Evolutionary conservation across 208 protist genomes (phyloP).

Genomic region (Wallacemonas sp.): DNA sequence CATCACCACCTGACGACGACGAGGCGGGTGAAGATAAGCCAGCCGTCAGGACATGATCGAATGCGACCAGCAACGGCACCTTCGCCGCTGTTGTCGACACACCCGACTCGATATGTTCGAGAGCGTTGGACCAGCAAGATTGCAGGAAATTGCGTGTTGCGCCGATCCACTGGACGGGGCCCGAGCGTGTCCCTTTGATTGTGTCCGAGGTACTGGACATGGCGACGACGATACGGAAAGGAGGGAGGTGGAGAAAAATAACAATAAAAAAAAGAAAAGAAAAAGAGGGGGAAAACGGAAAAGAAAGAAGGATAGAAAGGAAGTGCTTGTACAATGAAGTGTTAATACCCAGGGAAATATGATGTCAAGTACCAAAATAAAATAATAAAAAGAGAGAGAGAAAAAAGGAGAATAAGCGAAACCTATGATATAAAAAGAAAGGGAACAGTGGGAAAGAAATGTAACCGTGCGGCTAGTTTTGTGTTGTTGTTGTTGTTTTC

Average conservation of each 20-base stretch:
- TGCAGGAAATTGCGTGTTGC: too few relatives aligned
- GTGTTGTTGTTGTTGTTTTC: neutral
- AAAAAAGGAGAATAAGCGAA: too few relatives aligned
- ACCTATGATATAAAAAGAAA: too few relatives aligned
- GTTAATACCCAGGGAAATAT: too few relatives aligned
- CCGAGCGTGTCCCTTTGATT: too few relatives aligned
- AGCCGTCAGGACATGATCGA: slow-evolving; percentile 1
- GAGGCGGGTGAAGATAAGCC: neutral
- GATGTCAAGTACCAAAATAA: too few relatives aligned
- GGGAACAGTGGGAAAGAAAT: too few relatives aligned
- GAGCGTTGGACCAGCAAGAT: too few relatives aligned
- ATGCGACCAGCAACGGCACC: neutral
- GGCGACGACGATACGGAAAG: neutral
- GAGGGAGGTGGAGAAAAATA: neutral
- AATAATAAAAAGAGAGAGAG: too few relatives aligned
- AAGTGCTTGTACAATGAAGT: too few relatives aligned
- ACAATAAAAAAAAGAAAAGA: neutral
- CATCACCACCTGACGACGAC: neutral
- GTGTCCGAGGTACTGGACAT: too few relatives aligned
- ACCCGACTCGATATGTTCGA: neutral
- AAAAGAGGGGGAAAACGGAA: neutral
- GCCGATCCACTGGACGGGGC: too few relatives aligned
- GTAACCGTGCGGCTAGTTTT: neutral
- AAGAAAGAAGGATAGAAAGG: neutral
- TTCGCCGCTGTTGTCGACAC: neutral